Evolutionary conservation across 108 stramenopile species (phyloP), one percentile per base, ranked within the genome.

Genomic region (Cyclotella kingstonii): DNA sequence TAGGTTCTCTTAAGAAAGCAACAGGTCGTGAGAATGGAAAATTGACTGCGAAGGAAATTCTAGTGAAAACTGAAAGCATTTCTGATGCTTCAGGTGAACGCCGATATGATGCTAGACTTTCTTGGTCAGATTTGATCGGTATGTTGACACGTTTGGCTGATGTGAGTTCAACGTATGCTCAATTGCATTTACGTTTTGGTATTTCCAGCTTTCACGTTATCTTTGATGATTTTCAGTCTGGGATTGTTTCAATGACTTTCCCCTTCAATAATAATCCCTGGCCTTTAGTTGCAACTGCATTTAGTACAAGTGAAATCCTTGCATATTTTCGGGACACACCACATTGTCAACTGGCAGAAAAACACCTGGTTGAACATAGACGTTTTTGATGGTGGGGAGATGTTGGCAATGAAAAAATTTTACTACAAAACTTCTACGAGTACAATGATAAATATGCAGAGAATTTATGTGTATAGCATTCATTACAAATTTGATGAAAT

Each of bases 61-160:
- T 84, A 1, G 70, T 56, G 11, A 95, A 95, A 55, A 91, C 91
- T 72, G 80, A 85, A 45, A 70, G 76, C 3, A 77, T 95, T 28
- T 76, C 83, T 4, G 79, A 81, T 64, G 66, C 72, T 49, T 67
- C 59, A 14, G 93, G 93, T 9, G 66, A 91, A 54, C 49, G 19
- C 11, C 26, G 59, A 47, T 94, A 89, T 61, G 26, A 49, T 45
- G 86, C 88, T 0, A 61, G 82, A 14, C 93, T 88, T 6, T 63
- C 66, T 38, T 69, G 87, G 18, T 50, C 45, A 8, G 84, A 87
- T 58, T 35, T 81, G 15, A 28, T 80, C 7, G 43, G 52, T 40
- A 76, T 94, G 48, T 35, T 86, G 29, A 69, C 44, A 38, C 68
- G 78, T 14, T 67, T 94, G 15, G 78, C 58, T 19, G 84, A 85